These are phyloP conservation scores for Hypomyces perniciosus DNA, from an alignment of 2,329 filamentous ascomycete species.

Conservation along the genomic window DNA sequence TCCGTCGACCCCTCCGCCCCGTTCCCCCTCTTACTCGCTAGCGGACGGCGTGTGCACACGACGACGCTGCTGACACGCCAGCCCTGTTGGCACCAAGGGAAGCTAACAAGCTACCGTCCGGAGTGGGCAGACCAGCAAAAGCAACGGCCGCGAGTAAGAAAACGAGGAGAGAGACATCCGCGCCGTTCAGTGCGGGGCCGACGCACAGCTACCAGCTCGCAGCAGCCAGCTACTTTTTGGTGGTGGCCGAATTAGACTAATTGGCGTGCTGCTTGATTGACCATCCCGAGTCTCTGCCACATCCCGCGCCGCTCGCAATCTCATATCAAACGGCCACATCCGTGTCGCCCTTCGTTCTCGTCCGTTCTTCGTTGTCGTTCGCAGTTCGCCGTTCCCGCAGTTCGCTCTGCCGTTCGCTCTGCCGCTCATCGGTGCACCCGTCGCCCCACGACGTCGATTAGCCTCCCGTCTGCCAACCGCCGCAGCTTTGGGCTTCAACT, in stretches of 20 bases:
- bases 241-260: slow-evolving; percentile 5
- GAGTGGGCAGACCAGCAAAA: slow-evolving; percentile 12
- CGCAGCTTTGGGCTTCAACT: not conserved
- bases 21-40: slow-evolving; percentile 2
- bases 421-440: not conserved
- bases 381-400: not conserved
- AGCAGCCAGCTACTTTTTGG: slow-evolving; percentile 7
- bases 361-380: not conserved
- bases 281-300: slow-evolving; percentile 4
- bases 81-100: slow-evolving; percentile 9
- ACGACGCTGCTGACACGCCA: slow-evolving; percentile 14
- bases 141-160: slow-evolving; percentile 17
- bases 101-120: slow-evolving; percentile 5
- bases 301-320: slow-evolving; percentile 1
- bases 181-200: slow-evolving; percentile 15
- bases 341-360: not conserved
- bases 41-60: slow-evolving; percentile 3
- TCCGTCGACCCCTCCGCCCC: not conserved
- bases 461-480: not conserved
- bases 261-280: slow-evolving; percentile 2
- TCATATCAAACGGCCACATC: slow-evolving; percentile 12
- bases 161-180: slow-evolving; percentile 19
- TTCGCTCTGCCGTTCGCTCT: too few relatives aligned
- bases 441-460: not conserved
- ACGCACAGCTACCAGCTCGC: not conserved